phyloP scores from a whole-genome alignment of 2,329 filamentous ascomycete species.

The Penicillium freii region DNA sequence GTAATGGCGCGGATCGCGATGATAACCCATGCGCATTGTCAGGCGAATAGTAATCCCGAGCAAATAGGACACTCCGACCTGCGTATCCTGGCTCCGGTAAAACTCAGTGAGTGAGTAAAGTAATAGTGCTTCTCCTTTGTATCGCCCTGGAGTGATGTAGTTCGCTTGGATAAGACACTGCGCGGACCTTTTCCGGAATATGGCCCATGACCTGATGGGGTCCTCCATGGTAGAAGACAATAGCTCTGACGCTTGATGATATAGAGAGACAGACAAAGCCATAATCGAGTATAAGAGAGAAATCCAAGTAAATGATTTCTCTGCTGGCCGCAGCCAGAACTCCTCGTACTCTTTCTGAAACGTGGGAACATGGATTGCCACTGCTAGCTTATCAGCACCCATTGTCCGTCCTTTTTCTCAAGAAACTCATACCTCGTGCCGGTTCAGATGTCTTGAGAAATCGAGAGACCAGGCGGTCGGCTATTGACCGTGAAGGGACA shows the following conservation, averaged over 20 bases:
- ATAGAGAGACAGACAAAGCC: conserved; percentile 28
- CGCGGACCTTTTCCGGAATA: conserved; percentile 49
- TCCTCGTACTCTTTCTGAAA: conserved; percentile 36
- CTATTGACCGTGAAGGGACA: conserved; percentile 30
- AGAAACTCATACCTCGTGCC: conserved; percentile 24
- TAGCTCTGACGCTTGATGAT: conserved; percentile 26
- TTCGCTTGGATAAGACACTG: conserved; percentile 36
- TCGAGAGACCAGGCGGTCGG: conserved; percentile 36
- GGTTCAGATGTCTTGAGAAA: conserved; percentile 37
- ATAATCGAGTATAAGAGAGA: conserved; percentile 32
- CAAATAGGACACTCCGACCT: conserved; percentile 56
- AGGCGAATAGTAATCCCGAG: conserved; percentile 56
- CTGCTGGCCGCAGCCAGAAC: conserved; percentile 32
- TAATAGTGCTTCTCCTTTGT: conserved; percentile 35
- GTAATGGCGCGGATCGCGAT: conserved; percentile 57
- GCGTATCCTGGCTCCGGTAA: conserved; percentile 31
- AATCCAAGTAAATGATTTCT: conserved; percentile 33
- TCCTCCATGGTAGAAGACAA: conserved; percentile 20
- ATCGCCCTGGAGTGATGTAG: conserved; percentile 32
- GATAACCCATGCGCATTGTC: conserved; percentile 63
- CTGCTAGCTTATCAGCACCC: conserved; percentile 14
- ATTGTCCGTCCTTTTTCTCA: not conserved
- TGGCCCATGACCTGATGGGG: conserved; percentile 34
- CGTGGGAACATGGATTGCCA: conserved; percentile 31
- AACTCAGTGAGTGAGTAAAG: conserved; percentile 33